phyloP scores from a whole-genome alignment of 2,329 filamentous ascomycete species.

The Neurospora sp. region DNA sequence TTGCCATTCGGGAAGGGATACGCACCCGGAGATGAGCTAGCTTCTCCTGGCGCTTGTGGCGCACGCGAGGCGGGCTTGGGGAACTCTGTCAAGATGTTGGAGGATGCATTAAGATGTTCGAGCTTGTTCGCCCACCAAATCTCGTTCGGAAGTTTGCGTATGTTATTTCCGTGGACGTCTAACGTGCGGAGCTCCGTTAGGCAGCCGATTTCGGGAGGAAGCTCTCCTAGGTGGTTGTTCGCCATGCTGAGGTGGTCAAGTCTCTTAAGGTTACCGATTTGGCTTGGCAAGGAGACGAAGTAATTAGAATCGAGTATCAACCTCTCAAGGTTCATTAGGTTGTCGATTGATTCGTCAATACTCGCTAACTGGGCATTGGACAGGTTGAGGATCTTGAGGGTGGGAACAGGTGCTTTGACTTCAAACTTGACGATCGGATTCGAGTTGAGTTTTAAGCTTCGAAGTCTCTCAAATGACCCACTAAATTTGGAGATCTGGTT shows the following conservation, averaged over 20 bases:
- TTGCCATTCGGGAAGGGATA: conserved; percentile 26
- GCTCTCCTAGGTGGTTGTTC: conserved; percentile 74
- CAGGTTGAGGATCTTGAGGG: conserved; percentile 76
- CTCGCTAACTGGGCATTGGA: conserved; percentile 86
- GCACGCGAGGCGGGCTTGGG: conserved; percentile 73
- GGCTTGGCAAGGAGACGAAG: conserved; percentile 77
- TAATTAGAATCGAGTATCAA: conserved; percentile 91
- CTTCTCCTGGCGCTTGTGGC: conserved; percentile 49
- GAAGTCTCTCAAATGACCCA: conserved; percentile 76
- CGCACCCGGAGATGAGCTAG: conserved; percentile 30
- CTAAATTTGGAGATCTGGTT: conserved; percentile 86
- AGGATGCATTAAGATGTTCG: conserved; percentile 89
- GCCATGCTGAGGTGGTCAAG: conserved; percentile 91
- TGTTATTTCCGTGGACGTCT: conserved; percentile 88
- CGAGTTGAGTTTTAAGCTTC: conserved; percentile 80
- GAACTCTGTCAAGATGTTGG: conserved; percentile 84
- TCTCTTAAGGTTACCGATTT: conserved; percentile 73
- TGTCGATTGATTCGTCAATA: conserved; percentile 80
- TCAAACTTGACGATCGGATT: conserved; percentile 95
- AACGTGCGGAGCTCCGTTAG: conserved; percentile 75
- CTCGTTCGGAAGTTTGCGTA: conserved; percentile 79
- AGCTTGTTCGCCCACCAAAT: conserved; percentile 92
- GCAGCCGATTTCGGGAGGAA: conserved; percentile 83
- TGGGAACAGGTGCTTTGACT: conserved; percentile 65
- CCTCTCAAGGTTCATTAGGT: conserved; percentile 78